Evolutionary conservation across 202 grass and related monocot species (phyloP).

Genomic region (Setaria italica): DNA sequence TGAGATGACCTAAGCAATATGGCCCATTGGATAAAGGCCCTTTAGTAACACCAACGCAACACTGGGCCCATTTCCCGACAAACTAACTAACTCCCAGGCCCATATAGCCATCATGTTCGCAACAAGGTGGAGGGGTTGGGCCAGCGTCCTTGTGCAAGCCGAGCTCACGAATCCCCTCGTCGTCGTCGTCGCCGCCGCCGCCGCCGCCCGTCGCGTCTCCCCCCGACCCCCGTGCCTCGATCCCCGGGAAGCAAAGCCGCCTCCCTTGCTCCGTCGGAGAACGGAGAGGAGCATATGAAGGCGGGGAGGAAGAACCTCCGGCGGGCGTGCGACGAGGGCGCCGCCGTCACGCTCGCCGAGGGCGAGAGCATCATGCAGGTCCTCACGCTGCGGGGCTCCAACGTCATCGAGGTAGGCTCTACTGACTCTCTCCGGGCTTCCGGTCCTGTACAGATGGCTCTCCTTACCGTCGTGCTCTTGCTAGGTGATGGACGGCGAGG

Average conservation of each 20-base stretch:
- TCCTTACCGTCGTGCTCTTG: slow-evolving; percentile 22
- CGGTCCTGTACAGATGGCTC: background rate
- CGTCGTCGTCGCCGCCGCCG: background rate
- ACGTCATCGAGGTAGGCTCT: slow-evolving; percentile 77
- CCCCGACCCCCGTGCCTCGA: no score
- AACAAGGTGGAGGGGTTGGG: no score
- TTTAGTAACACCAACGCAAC: no score
- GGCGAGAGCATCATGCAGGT: slow-evolving; percentile 93
- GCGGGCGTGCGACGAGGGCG: slow-evolving; percentile 60
- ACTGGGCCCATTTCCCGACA: no score
- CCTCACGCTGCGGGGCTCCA: slow-evolving; percentile 83
- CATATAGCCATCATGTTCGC: no score
- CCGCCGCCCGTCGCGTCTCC: background rate
- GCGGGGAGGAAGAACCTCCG: slow-evolving; percentile 86
- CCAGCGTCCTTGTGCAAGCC: no score
- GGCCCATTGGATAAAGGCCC: no score
- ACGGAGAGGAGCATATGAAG: slow-evolving; percentile 47
- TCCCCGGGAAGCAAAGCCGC: background rate
- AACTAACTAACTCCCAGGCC: no score
- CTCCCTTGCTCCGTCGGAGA: background rate
- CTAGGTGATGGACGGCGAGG: slow-evolving; percentile 79
- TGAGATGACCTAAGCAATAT: no score
- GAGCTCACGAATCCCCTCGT: no score
- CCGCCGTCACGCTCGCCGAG: slow-evolving; percentile 62
- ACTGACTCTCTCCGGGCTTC: background rate